Evolutionary conservation across 2,329 filamentous ascomycete genomes (phyloP), one percentile per base, ranked within the genome.

Genomic region (Cordyceps sp.): DNA sequence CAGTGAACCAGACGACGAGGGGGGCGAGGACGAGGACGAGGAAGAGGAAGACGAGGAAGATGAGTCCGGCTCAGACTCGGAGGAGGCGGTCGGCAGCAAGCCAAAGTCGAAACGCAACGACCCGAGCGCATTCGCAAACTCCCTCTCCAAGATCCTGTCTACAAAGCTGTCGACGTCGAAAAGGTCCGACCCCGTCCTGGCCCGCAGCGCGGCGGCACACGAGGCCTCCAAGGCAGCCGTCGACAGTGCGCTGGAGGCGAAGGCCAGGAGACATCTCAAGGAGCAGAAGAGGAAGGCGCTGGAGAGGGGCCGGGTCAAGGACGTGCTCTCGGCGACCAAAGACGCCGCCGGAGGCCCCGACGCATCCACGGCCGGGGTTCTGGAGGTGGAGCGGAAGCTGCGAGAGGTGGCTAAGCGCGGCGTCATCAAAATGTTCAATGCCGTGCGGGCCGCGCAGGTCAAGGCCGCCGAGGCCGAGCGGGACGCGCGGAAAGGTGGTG

Each of bases 391-490:
- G 62, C 78, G 76, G 58, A 64, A 73, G 40, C 54, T 96, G 47
- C 73, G 81, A 46, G 90, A 93, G 62, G 84, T 82, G 30, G 86
- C 86, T 28, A 84, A 94, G 57, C 70, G 84, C 33, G 88, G 88
- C 70, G 90, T 98, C 26, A 78, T 96, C 17, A 92, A 88, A 62
- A 64, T 98, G 36, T 98, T 98, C 59, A 94, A 96, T 53, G 90
- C 90, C 0, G 85, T 98, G 21, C 68, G 88, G 28, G 83, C 83
- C 16, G 86, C 90, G 12, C 90, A 98, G 57, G 80, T 94, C 35
- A 82, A 86, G 54, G 86, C 79, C 3, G 71, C 78, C 36, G 76
- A 88, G 54, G 79, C 84, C 5, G 76, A 80, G 49, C 72, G 64
- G 52, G 70, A 72, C 41, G 68, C 73, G 30, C 70, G 71, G 54